Conservation (phyloP, 768 basidiomycete species). For the Hortiboletus flavorubellus region DNA sequence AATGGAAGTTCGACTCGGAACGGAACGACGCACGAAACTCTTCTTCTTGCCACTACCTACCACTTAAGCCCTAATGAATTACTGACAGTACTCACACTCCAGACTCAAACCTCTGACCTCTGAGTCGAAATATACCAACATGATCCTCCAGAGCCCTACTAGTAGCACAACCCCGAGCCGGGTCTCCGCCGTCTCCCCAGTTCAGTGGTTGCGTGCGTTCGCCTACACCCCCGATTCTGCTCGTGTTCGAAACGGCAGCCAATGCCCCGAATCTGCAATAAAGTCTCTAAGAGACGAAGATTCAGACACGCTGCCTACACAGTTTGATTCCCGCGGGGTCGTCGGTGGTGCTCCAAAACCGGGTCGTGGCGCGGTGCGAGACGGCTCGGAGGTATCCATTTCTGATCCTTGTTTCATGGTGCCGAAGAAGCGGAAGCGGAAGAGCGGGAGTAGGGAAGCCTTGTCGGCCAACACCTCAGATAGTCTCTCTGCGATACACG, state of each 20-base stretch:
- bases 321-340: background rate
- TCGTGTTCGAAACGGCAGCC: background rate
- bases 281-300: background rate
- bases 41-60: too few species aligned
- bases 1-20: too few species aligned
- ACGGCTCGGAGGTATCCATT: background rate
- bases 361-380: too few species aligned
- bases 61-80: background rate
- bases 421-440: conserved; percentile 2
- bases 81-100: background rate
- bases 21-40: too few species aligned
- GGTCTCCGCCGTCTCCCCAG: background rate
- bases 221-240: conserved; percentile 15
- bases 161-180: background rate
- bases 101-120: background rate
- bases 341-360: background rate
- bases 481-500: background rate
- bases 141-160: background rate
- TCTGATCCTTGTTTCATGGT: background rate
- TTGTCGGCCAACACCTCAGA: background rate
- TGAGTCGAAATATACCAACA: background rate
- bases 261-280: background rate
- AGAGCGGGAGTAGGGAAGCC: background rate
- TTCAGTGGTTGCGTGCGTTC: conserved; percentile 11
- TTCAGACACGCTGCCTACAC: conserved; percentile 10